Evolutionary conservation across 768 basidiomycete species (phyloP).

Genomic region (Mrakia gelida): DNA sequence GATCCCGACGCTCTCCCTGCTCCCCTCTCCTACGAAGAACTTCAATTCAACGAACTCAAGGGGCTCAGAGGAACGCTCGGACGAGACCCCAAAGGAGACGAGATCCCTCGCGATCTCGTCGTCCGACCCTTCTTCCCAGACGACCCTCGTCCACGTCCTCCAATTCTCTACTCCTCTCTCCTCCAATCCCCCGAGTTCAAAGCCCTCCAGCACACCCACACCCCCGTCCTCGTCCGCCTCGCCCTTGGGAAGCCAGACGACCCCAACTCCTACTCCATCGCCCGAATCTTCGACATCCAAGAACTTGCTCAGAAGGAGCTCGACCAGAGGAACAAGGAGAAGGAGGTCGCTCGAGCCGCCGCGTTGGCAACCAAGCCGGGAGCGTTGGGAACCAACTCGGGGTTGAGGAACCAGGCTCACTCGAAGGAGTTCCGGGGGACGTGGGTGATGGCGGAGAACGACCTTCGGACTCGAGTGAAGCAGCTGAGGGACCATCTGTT

Average conservation of each 20-base stretch:
- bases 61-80: not conserved
- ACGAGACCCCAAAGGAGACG: not conserved
- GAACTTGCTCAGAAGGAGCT: not conserved
- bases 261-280: not conserved
- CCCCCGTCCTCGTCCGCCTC: not conserved
- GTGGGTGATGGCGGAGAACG: conserved; percentile 12
- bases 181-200: not conserved
- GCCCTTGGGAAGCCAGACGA: not conserved
- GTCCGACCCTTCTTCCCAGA: not conserved
- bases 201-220: not conserved
- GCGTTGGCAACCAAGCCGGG: not conserved
- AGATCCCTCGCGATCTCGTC: not conserved
- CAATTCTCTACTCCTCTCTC: not conserved
- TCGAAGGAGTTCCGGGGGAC: conserved; percentile 1
- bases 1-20: too few relatives aligned
- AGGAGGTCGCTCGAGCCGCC: not conserved
- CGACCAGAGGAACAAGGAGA: not conserved
- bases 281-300: not conserved
- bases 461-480: not conserved
- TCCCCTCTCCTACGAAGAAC: not conserved
- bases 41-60: not conserved
- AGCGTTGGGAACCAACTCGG: not conserved
- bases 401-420: not conserved
- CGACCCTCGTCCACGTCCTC: conserved; percentile 1
- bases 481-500: not conserved